Percentiles rank a stretch among this genome's conserved stretches.
phyloP scores from a whole-genome alignment of 768 basidiomycete genomes.

The Mycena maculata region DNA sequence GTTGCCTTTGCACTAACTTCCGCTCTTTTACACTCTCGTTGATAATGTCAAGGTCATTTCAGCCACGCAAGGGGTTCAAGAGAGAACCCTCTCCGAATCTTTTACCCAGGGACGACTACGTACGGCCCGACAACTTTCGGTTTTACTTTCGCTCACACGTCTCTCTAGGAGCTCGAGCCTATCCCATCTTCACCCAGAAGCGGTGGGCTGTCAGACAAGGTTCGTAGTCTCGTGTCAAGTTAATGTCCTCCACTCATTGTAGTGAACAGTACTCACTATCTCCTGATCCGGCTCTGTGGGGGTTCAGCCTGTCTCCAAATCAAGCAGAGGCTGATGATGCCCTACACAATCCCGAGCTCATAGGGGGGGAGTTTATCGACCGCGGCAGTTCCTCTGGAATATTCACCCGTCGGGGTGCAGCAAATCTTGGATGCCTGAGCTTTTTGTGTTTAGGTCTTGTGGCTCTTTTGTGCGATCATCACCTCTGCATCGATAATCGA shows the following conservation, averaged over 20 bases:
- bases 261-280: conserved; percentile 72
- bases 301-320: conserved; percentile 68
- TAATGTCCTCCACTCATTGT: too few species aligned
- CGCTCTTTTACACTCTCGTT: conserved; percentile 11
- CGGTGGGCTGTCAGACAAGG: conserved; percentile 22
- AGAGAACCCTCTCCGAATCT: conserved; percentile 7
- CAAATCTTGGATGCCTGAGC: conserved; percentile 49
- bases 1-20: background rate
- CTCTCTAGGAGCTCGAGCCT: background rate
- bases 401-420: background rate
- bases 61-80: background rate
- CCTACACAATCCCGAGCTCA: conserved; percentile 66
- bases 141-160: background rate
- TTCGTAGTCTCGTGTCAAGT: too few species aligned
- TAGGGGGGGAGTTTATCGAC: conserved; percentile 59
- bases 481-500: background rate
- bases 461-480: conserved; percentile 63
- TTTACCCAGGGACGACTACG: conserved; percentile 9
- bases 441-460: conserved; percentile 63
- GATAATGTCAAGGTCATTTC: conserved; percentile 1
- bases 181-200: background rate
- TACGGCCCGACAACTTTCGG: background rate
- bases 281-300: conserved; percentile 79
- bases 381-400: conserved; percentile 64
- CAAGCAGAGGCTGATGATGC: conserved; percentile 72